phyloP scores from a whole-genome alignment of 1,284 basidiomycete genomes.

The Coniferiporia sulphurascens region DNA sequence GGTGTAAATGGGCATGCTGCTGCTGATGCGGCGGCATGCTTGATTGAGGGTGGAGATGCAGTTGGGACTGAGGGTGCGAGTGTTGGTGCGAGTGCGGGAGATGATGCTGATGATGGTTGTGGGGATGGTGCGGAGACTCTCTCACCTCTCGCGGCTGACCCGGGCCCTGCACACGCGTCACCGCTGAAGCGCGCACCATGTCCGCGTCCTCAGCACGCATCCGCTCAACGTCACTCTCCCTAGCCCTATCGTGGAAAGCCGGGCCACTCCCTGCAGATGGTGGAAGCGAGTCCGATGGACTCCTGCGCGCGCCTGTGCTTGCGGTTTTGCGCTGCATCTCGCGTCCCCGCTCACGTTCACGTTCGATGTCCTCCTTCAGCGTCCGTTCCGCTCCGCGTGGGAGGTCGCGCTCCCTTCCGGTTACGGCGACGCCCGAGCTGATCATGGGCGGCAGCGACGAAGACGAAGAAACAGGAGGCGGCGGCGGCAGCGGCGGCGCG shows the following conservation, averaged over 20 bases:
- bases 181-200: constrained; percentile 13
- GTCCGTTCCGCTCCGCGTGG: constrained; percentile 5
- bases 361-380: constrained; percentile 16
- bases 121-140: constrained; percentile 6
- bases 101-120: constrained; percentile 12
- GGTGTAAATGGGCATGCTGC: background rate
- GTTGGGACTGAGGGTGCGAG: background rate
- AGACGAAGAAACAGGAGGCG: background rate
- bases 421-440: background rate
- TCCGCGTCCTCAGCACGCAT: constrained; percentile 22
- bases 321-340: constrained; percentile 23
- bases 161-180: constrained; percentile 18
- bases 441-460: constrained; percentile 6
- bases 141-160: constrained; percentile 7
- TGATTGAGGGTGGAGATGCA: constrained; percentile 4
- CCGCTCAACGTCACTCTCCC: constrained; percentile 24
- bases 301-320: constrained; percentile 2
- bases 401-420: background rate
- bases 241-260: constrained; percentile 18
- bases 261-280: constrained; percentile 20
- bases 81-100: constrained; percentile 1
- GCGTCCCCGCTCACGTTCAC: constrained; percentile 16
- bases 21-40: constrained; percentile 2
- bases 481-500: background rate
- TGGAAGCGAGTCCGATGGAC: background rate